Conservation (phyloP, 768 basidiomycete species). For the Suillus subalutaceus region DNA sequence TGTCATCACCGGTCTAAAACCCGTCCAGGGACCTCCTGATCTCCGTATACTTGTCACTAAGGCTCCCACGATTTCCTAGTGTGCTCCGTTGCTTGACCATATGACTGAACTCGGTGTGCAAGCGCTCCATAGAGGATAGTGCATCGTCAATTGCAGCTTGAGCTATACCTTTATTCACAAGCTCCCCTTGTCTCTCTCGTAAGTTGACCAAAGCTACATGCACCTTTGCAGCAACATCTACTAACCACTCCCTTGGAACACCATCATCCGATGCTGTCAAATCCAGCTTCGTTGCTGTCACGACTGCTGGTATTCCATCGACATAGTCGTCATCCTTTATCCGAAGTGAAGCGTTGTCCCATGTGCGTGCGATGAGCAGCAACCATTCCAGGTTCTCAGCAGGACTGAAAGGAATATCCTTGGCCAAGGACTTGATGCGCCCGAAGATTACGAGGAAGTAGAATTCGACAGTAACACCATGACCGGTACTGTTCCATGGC, state of each 20-base stretch:
- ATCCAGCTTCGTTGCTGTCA: background rate
- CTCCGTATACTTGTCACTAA: too few relatives aligned
- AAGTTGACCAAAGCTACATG: background rate
- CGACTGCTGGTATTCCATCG: background rate
- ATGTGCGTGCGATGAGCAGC: background rate
- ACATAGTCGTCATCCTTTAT: background rate
- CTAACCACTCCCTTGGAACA: background rate
- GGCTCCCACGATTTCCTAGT: too few relatives aligned
- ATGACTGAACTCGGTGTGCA: background rate
- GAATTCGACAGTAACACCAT: too few relatives aligned
- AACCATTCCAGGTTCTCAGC: background rate
- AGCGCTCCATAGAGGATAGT: background rate
- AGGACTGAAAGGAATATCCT: background rate
- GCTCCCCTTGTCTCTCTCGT: background rate
- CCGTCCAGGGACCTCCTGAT: too few relatives aligned
- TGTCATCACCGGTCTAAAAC: too few relatives aligned
- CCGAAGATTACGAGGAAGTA: background rate
- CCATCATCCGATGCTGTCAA: too few relatives aligned
- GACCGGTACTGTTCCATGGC: too few relatives aligned
- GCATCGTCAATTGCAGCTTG: background rate
- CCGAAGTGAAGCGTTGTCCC: rapidly evolving
- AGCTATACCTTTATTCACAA: background rate
- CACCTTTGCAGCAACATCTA: background rate
- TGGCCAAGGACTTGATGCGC: background rate
- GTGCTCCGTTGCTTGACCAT: background rate